Conservation (phyloP, 108 stramenopile species). For the Epipyxis sp. region DNA sequence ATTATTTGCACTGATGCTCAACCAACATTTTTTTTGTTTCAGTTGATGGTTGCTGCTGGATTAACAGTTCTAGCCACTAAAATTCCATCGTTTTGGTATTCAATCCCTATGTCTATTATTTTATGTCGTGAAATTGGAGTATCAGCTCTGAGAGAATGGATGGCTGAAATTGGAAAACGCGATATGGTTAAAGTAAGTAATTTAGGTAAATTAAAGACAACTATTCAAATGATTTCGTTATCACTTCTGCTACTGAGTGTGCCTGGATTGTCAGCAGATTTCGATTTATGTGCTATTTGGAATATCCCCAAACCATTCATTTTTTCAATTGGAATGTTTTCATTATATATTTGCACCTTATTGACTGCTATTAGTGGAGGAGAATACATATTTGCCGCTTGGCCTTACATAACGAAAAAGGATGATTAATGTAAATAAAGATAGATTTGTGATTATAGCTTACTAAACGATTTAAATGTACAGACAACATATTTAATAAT, state of each 20-base stretch:
- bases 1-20: background rate
- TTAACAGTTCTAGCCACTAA: conserved; percentile 71
- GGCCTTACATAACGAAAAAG: conserved; percentile 4
- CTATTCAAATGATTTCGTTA: conserved; percentile 6
- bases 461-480: no score
- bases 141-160: conserved; percentile 88
- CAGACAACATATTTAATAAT: no score
- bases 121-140: conserved; percentile 80
- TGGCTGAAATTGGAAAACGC: conserved; percentile 73
- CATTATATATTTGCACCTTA: background rate
- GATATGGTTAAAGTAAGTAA: conserved; percentile 77
- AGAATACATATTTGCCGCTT: conserved; percentile 3
- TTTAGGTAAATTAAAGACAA: conserved; percentile 59
- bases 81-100: conserved; percentile 63
- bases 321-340: background rate
- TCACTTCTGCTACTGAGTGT: background rate
- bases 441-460: no score
- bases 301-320: background rate
- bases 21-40: background rate
- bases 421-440: background rate
- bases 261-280: background rate
- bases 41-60: conserved; percentile 82
- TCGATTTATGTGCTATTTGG: background rate
- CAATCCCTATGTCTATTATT: conserved; percentile 74
- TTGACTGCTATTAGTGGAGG: conserved; percentile 1